These are phyloP conservation scores for Galerina marginata DNA, from an alignment of 768 basidiomycete species.

Conservation along the genomic window DNA sequence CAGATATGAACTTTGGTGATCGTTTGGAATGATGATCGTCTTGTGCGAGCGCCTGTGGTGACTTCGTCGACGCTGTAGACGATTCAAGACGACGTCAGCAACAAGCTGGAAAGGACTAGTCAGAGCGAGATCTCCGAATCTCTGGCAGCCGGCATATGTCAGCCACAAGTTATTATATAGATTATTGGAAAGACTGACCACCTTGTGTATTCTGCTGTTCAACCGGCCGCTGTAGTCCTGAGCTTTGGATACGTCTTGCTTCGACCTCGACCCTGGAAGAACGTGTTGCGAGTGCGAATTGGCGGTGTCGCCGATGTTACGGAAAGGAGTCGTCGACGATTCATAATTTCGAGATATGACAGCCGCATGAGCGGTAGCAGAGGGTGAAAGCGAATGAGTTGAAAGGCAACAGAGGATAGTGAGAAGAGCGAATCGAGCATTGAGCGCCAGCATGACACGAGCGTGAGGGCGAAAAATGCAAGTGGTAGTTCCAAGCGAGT, in stretches of 20 bases:
- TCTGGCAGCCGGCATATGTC: constrained; percentile 9
- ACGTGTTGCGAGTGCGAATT: constrained; percentile 12
- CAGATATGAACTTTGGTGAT: constrained; percentile 20
- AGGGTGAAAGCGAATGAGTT: constrained; percentile 42
- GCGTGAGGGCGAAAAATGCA: constrained; percentile 11
- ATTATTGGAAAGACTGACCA: constrained; percentile 11
- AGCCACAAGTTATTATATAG: background rate
- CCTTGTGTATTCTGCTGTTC: constrained; percentile 13
- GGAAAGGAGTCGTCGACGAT: constrained; percentile 4
- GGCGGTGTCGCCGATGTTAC: background rate
- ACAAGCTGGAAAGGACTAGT: constrained; percentile 16
- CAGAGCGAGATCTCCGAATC: constrained; percentile 3
- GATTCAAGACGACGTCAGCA: constrained; percentile 11
- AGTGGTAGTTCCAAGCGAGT: constrained; percentile 9
- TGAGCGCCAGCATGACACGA: constrained; percentile 54
- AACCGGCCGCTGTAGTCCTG: background rate
- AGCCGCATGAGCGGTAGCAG: constrained; percentile 20
- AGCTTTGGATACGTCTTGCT: background rate
- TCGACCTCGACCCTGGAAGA: constrained; percentile 16
- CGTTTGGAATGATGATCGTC: constrained; percentile 21
- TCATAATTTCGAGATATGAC: constrained; percentile 20
- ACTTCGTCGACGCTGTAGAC: constrained; percentile 11
- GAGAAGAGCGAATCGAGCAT: constrained; percentile 49
- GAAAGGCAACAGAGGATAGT: constrained; percentile 53
- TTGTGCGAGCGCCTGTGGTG: constrained; percentile 19